Evolutionary conservation across 345 rosid species (phyloP), one percentile per base, ranked within the genome.

Genomic region (Syzygium aromaticum): DNA sequence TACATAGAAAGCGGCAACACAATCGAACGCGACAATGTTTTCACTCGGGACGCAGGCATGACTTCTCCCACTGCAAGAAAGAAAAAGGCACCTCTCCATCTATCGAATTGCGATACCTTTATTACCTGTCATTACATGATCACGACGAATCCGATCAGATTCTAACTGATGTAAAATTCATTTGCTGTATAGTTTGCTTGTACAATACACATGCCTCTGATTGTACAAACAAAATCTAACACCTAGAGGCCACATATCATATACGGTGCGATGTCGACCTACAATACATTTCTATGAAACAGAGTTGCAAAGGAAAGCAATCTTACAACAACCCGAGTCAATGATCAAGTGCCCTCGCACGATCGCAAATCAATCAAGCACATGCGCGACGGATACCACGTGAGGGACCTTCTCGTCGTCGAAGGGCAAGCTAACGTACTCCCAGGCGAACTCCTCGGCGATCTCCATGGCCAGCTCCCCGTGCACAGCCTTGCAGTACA

Each of bases 391-490:
- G 87, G 91, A 84, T 49, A 88, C 78, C 53, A 85, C 87, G 17
- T 91, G 94, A 89, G 97, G 96, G 67, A 90, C 95, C 91, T 97
- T 96, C 43, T 90, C 93, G 30, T 93, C 94, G 77, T 93, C 96
- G 87, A 95, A 94, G 84, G 98, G 99, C 92, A 96, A 92, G 54
- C 97, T 93, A 7, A 93, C 93, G 63, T 95, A 95, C 59, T 93
- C 95, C 61, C 92, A 88, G 1, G 95, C 92, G 89, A 95, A 93
- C 86, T 96, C 98, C 88, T 93, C 92, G 9, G 96, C 98, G 19
- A 97, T 95, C 93, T 95, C 94, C 90, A 86, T 89, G 25, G 93
- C 98, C 61, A 95, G 93, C 91, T 97, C 96, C 5, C 98, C 98
- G 30, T 92, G 93, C 19, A 87, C 57, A 73, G 98, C 97, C 89